Percentiles rank a stretch among this genome's conserved stretches.
Evolutionary conservation across 176 grass and related monocot genomes (phyloP).

Genomic region (Triticum timopheevii): DNA sequence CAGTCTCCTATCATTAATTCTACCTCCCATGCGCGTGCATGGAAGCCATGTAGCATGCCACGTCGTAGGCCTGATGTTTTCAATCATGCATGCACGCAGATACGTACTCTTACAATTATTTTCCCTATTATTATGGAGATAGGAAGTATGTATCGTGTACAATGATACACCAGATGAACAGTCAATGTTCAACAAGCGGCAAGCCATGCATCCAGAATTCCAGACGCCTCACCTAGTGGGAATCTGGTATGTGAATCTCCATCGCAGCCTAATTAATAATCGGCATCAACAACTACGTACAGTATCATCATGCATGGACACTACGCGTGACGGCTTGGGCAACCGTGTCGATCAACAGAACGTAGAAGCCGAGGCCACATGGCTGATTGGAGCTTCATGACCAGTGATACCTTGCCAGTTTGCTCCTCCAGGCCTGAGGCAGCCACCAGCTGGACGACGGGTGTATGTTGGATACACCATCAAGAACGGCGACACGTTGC

Average conservation of each 20-base stretch:
- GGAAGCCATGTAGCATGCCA: not conserved
- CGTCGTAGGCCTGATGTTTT: not conserved
- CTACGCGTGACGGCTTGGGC: not conserved
- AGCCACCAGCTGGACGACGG: no score
- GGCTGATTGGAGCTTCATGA: not conserved
- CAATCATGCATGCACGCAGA: not conserved
- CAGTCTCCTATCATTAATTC: no score
- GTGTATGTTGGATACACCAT: not conserved
- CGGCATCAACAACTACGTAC: not conserved
- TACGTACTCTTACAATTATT: not conserved
- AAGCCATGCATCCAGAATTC: not conserved
- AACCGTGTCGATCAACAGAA: not conserved
- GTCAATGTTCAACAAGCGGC: not conserved
- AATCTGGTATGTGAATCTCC: not conserved
- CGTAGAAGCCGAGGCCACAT: not conserved
- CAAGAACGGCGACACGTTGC: not conserved
- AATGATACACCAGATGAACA: not conserved
- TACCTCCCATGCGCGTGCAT: not conserved
- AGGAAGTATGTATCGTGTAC: not conserved
- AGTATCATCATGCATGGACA: not conserved
- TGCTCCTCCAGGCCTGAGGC: not conserved
- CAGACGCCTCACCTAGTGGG: not conserved
- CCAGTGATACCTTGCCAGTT: not conserved
- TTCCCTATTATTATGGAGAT: not conserved
- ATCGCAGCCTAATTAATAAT: constrained; percentile 10